Percentiles rank a stretch among this genome's conserved stretches.
These are phyloP conservation scores for Cyphellophora attinorum DNA, from an alignment of 2,329 filamentous ascomycete genomes.

Conservation along the genomic window DNA sequence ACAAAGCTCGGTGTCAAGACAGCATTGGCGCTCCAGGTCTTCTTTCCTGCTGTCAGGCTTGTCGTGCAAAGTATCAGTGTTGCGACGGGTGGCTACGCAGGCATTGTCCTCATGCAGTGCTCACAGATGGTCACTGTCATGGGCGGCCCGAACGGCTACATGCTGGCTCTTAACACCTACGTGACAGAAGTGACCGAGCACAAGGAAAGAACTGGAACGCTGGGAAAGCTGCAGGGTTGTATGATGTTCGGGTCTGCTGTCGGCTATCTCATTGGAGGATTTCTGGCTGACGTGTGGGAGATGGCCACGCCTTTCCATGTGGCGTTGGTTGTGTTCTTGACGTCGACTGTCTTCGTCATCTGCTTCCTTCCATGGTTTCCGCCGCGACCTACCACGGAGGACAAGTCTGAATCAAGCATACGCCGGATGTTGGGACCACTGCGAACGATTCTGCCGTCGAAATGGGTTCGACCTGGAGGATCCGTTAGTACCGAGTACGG, in stretches of 20 bases:
- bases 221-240: conserved; percentile 56
- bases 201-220: conserved; percentile 50
- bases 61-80: conserved; percentile 57
- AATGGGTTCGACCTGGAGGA: conserved; percentile 43
- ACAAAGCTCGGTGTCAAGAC: conserved; percentile 56
- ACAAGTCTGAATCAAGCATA: background rate
- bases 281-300: conserved; percentile 54
- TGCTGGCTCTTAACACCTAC: conserved; percentile 59
- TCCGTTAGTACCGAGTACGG: conserved; percentile 48
- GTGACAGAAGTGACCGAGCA: conserved; percentile 56
- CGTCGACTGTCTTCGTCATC: conserved; percentile 31
- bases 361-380: conserved; percentile 41
- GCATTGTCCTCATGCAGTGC: conserved; percentile 59
- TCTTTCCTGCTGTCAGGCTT: conserved; percentile 55
- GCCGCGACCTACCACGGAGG: conserved; percentile 18
- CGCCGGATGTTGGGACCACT: conserved; percentile 50
- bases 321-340: conserved; percentile 48
- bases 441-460: conserved; percentile 51
- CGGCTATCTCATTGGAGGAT: conserved; percentile 55
- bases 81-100: conserved; percentile 46
- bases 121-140: conserved; percentile 60
- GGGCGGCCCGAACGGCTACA: conserved; percentile 60
- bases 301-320: conserved; percentile 57
- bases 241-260: conserved; percentile 58
- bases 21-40: conserved; percentile 53